Evolutionary conservation across 495 filamentous ascomycete genomes (phyloP).

Genomic region (Aspergillus wentii): DNA sequence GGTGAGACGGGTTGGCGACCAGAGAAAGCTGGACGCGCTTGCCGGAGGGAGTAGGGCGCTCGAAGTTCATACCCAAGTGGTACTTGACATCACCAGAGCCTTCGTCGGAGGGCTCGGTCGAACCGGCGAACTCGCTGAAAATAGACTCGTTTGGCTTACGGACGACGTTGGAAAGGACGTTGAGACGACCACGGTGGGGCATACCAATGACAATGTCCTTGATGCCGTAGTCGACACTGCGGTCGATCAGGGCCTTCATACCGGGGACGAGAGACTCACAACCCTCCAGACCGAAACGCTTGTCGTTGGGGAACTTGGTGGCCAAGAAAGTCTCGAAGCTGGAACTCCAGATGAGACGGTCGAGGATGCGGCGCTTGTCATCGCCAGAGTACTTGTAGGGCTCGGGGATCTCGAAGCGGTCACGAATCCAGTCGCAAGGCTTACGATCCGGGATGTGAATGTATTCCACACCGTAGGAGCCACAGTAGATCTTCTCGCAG

Average conservation of each 20-base stretch:
- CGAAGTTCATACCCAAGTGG: conserved; percentile 99
- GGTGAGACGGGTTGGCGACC: conserved; percentile 96
- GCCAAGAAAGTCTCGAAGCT: conserved; percentile 93
- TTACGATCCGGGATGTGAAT: conserved; percentile 97
- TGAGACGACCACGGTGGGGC: conserved; percentile 97
- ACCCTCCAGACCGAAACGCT: conserved; percentile 96
- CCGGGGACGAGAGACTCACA: conserved; percentile 94
- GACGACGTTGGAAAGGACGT: conserved; percentile 97
- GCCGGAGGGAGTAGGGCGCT: conserved; percentile 94
- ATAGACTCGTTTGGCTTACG: conserved; percentile 99
- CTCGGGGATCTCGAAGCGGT: conserved; percentile 87
- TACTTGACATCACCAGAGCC: conserved; percentile 99
- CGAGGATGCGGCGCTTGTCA: conserved; percentile 94
- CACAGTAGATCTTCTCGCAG: conserved; percentile 95
- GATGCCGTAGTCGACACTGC: conserved; percentile 95
- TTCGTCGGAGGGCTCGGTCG: conserved; percentile 83
- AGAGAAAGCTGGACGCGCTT: conserved; percentile 98
- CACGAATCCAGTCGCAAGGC: conserved; percentile 96
- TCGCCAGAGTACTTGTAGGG: conserved; percentile 95
- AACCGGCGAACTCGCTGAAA: conserved; percentile 95
- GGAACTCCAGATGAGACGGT: conserved; percentile 96
- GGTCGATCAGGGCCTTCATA: conserved; percentile 98
- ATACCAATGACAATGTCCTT: conserved; percentile 99
- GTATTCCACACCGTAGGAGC: conserved; percentile 93
- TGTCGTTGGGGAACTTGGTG: conserved; percentile 98